phyloP scores from a whole-genome alignment of 371 early-diverging fungal species.

The Capillidium heterosporum region DNA sequence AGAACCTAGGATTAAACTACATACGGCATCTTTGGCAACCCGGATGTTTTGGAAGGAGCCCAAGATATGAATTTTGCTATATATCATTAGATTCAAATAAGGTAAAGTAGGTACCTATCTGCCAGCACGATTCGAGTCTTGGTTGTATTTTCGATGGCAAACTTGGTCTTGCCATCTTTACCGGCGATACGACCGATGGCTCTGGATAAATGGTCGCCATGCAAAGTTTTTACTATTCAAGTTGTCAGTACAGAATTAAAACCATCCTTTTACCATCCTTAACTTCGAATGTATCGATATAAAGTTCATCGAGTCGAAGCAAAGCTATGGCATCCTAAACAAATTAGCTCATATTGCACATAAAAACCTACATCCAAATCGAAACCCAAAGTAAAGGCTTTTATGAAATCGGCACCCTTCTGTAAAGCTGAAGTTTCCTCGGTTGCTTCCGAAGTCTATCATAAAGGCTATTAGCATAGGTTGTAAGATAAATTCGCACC shows the following conservation, averaged over 20 bases:
- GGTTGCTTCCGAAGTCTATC: constrained; percentile 57
- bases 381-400: constrained; percentile 85
- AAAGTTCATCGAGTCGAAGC: constrained; percentile 87
- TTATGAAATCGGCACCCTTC: constrained; percentile 88
- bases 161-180: constrained; percentile 95
- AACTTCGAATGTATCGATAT: constrained; percentile 92
- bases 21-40: constrained; percentile 92
- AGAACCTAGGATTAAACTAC: constrained; percentile 88
- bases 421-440: constrained; percentile 76
- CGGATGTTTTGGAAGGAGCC: constrained; percentile 95
- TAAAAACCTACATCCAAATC: constrained; percentile 44
- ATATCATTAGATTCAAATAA: not conserved
- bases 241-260: not conserved
- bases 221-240: constrained; percentile 68
- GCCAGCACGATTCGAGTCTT: constrained; percentile 95
- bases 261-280: constrained; percentile 51
- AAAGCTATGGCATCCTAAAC: constrained; percentile 76
- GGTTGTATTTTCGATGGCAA: constrained; percentile 92
- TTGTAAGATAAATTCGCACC: constrained; percentile 16
- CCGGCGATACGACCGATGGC: constrained; percentile 99
- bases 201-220: constrained; percentile 90
- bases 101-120: constrained; percentile 46
- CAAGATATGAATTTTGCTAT: constrained; percentile 83
- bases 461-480: not conserved
- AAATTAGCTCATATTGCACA: not conserved